A percentile compares a stretch with the other conserved stretches of the same genome.
These are phyloP conservation scores for Xylaria sp. DNA, from an alignment of 2,329 filamentous ascomycete genomes.

Conservation along the genomic window DNA sequence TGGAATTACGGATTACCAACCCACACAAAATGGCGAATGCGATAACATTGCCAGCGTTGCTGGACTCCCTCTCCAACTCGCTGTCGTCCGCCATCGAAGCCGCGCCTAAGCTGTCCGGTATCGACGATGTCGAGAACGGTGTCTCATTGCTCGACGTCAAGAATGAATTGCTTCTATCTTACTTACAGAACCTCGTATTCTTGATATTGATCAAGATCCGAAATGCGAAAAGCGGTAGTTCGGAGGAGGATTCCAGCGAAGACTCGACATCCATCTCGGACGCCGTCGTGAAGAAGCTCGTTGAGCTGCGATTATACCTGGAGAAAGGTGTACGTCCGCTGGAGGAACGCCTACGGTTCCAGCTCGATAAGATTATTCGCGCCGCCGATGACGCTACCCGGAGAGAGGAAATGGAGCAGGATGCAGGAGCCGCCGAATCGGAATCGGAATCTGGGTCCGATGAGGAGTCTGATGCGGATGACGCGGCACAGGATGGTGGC, in stretches of 20 bases:
- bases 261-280: conserved; percentile 47
- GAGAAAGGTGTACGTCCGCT: conserved; percentile 88
- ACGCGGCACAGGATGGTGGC: conserved; percentile 29
- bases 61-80: conserved; percentile 54
- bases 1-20: neutral
- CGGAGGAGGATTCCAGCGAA: conserved; percentile 29
- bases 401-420: conserved; percentile 32
- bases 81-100: conserved; percentile 61
- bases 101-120: conserved; percentile 53
- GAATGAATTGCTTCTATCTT: conserved; percentile 94
- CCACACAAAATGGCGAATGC: conserved; percentile 42
- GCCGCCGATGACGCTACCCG: conserved; percentile 71
- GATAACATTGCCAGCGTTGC: conserved; percentile 44
- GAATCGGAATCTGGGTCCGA: conserved; percentile 36
- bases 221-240: conserved; percentile 38
- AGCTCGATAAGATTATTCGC: conserved; percentile 90
- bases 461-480: conserved; percentile 33
- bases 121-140: conserved; percentile 74
- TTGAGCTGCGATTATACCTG: conserved; percentile 84
- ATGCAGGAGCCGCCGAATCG: conserved; percentile 33
- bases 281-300: conserved; percentile 76
- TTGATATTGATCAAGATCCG: conserved; percentile 77
- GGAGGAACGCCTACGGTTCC: conserved; percentile 86
- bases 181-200: conserved; percentile 90
- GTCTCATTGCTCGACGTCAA: conserved; percentile 94